A percentile compares a stretch with the other conserved stretches of the same genome.
Evolutionary conservation across 768 basidiomycete genomes (phyloP).

Genomic region (Mycena polygramma): DNA sequence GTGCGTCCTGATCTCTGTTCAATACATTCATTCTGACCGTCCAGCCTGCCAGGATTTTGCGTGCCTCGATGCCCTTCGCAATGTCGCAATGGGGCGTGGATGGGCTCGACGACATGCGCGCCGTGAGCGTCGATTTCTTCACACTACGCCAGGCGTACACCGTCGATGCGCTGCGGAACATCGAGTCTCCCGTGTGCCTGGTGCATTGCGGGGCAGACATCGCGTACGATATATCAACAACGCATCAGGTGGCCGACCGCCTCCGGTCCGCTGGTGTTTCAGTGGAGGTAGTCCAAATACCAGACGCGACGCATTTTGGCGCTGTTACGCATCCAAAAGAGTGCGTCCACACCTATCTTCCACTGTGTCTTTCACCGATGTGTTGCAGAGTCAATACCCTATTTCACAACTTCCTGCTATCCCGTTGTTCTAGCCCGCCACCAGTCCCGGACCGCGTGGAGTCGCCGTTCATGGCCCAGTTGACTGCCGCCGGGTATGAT

Average conservation of each 20-base stretch:
- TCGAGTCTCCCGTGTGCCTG: slow-evolving; percentile 30
- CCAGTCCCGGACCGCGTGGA: slow-evolving; percentile 12
- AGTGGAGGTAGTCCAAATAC: slow-evolving; percentile 23
- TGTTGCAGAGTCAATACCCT: slow-evolving; percentile 8
- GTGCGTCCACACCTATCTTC: slow-evolving; percentile 5
- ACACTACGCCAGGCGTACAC: slow-evolving; percentile 30
- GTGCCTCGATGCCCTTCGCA: background rate
- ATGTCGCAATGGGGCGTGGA: slow-evolving; percentile 21
- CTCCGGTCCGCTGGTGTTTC: slow-evolving; percentile 29
- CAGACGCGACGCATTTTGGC: slow-evolving; percentile 36
- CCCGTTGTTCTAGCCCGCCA: background rate
- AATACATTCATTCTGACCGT: too few relatives aligned
- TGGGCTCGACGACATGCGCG: slow-evolving; percentile 26
- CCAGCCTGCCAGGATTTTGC: slow-evolving; percentile 7
- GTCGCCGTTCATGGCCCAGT: slow-evolving; percentile 7
- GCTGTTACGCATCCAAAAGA: slow-evolving; percentile 24
- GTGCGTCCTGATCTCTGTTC: slow-evolving; percentile 17
- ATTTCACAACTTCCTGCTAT: slow-evolving; percentile 1
- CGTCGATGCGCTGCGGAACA: slow-evolving; percentile 16
- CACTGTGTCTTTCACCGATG: too few relatives aligned
- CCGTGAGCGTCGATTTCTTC: slow-evolving; percentile 38
- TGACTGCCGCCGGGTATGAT: slow-evolving; percentile 6
- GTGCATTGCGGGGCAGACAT: slow-evolving; percentile 41
- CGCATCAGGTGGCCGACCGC: slow-evolving; percentile 20
- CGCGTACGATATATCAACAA: slow-evolving; percentile 30